Base-by-base conservation (phyloP, 768 basidiomycete species). In the Tylopilus subfusipes region DNA sequence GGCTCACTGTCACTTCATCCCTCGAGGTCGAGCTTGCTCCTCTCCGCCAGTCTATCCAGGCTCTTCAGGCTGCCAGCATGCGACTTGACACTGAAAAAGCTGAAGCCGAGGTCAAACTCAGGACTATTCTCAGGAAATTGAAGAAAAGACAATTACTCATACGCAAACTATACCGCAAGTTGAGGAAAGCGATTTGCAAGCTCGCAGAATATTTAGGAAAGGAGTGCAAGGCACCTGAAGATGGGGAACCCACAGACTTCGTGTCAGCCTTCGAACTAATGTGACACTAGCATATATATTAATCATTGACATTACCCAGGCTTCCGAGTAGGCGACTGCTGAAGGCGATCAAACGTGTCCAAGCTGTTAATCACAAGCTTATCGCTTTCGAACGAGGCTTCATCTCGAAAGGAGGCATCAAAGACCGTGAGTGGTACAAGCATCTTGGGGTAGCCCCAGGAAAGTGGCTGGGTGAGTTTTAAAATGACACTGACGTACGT, bases 381-480 rank as follows among this genome's bases (percentile, higher is more conserved):
- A 71, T 78, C 16, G 71, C 75, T 4, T 93, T 92, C 58, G 90
- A 93, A 67, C 81, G 82, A 46, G 90, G 92, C 1, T 91, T 96
- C 68, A 87, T 96, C 51, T 84, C 83, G n/a, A 74, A 86, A 61
- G 82, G 75, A 18, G 93, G 93, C 1, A 83, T 94, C 60, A 84
- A 84, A 60, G 83, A 85, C 49, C 79, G 90, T 38, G 86, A 90
- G 66, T 96, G 93, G 93, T 96, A 91, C 68, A 84, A 78, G 60
- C 88, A 94, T 70, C 78, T 94, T n/a, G 93, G 81, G 44, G 90
- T 94, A 43, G 93, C 93, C 13, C 93, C 93, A 29, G 93, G 93
- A 46, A 86, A 88, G 72, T 88, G 88, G 86, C 80, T 88, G 38
- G 88, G 88, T 89, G 60, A 62, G 79, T 65, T 27, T 16, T 24